Evolutionary conservation across 2,329 filamentous ascomycete species (phyloP).

Genomic region (Aspergillus brunneoviolaceus): DNA sequence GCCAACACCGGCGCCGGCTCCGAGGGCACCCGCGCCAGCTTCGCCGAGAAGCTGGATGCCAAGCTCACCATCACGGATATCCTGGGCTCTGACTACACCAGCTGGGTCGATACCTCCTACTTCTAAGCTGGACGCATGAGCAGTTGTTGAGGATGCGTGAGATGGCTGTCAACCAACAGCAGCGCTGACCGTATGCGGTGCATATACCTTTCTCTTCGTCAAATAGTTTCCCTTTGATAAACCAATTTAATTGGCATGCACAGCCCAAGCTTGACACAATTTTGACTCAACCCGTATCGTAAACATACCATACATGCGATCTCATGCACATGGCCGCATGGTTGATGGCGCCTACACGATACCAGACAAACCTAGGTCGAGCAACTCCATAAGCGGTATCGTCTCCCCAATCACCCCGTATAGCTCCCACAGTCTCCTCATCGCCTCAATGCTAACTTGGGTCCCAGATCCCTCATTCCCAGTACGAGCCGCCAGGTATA

Average conservation of each 20-base stretch:
- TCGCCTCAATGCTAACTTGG: too few relatives aligned
- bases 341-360: too few relatives aligned
- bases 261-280: neutral
- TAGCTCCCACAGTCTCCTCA: too few relatives aligned
- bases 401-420: too few relatives aligned
- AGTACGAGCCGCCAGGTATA: too few relatives aligned
- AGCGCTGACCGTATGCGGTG: neutral
- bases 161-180: neutral
- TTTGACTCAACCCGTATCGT: too few relatives aligned
- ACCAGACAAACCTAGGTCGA: too few relatives aligned
- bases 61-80: slow-evolving; percentile 47
- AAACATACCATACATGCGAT: too few relatives aligned
- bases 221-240: neutral
- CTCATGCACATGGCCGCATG: too few relatives aligned
- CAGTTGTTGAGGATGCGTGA: too few relatives aligned
- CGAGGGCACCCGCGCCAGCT: slow-evolving; percentile 53
- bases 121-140: slow-evolving; percentile 13
- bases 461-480: too few relatives aligned
- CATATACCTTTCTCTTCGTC: neutral
- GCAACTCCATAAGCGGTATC: too few relatives aligned
- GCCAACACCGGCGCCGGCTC: slow-evolving; percentile 59
- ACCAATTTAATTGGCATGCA: neutral
- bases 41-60: slow-evolving; percentile 42
- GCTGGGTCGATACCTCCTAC: slow-evolving; percentile 48
- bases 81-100: slow-evolving; percentile 45